Percentiles rank a stretch among this genome's conserved stretches.
phyloP scores from a whole-genome alignment of 2,329 filamentous ascomycete genomes.

The Fusarium temperatum region DNA sequence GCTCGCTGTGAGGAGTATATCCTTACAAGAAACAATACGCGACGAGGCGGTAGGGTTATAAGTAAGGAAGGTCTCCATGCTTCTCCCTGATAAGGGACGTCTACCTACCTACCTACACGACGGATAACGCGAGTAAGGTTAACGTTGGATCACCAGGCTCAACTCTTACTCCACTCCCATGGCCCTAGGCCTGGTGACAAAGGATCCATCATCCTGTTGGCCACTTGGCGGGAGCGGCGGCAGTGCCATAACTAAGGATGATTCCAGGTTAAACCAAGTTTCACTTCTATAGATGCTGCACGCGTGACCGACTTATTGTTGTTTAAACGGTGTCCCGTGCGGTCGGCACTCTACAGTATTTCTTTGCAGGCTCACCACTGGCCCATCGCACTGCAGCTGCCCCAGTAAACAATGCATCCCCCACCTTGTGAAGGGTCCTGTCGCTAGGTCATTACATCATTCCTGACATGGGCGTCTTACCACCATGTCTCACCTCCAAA shows the following conservation, averaged over 20 bases:
- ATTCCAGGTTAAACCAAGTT: slow-evolving; percentile 17
- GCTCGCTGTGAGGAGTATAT: background rate
- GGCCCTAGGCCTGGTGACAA: slow-evolving; percentile 18
- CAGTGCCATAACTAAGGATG: background rate
- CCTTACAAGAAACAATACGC: background rate
- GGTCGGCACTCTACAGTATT: background rate
- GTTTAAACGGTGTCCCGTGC: slow-evolving; percentile 18
- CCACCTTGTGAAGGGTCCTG: slow-evolving; percentile 17
- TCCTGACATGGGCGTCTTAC: slow-evolving; percentile 1
- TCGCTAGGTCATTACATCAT: slow-evolving; percentile 21
- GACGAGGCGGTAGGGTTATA: background rate
- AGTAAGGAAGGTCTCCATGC: background rate
- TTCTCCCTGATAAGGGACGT: background rate
- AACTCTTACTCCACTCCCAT: slow-evolving; percentile 1
- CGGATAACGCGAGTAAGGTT: slow-evolving; percentile 21
- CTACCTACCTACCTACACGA: background rate
- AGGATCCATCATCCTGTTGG: background rate
- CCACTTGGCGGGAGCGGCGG: slow-evolving; percentile 17
- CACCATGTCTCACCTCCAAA: slow-evolving; percentile 17
- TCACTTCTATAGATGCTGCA: slow-evolving; percentile 19
- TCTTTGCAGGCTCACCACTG: background rate
- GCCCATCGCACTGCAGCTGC: slow-evolving; percentile 3
- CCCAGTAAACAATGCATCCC: slow-evolving; percentile 8
- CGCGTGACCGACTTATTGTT: slow-evolving; percentile 17
- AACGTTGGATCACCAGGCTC: slow-evolving; percentile 12